Base-by-base conservation (phyloP, 1,139 yeast species). In the Zygosaccharomyces pseudobailii region DNA sequence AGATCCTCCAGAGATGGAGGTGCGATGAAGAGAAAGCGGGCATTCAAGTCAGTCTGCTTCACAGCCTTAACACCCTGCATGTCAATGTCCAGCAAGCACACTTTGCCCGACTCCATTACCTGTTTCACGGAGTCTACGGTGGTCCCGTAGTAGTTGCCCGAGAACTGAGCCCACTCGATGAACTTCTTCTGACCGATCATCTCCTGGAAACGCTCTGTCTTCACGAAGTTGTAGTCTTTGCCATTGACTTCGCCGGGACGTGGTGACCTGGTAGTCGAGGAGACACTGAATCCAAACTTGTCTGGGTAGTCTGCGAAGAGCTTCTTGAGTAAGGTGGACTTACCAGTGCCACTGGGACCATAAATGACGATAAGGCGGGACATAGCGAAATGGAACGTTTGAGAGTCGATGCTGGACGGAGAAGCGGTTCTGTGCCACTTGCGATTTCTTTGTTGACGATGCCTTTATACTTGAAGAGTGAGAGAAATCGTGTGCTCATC, bases 1-100 rank as follows among this genome's bases (percentile, higher is more conserved):
- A 92, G 78, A 48, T 75, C 79, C 46, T 86, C 96, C 58, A 89
- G 72, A 30, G 94, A 83, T 22, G 99, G 98, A 38, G 99, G 99
- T 42, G 96, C 85, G 55, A 92, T 68, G 65, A 94, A 92, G 57
- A 94, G 71, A 68, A 71, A 92, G 66, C 90, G 78, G 40, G 98
- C 97, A 61, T 87, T 80, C 61, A 92, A 75, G 56, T 80, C 80
- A 17, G 96, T 82, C 42, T 56, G 53, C 72, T 94, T 94, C 56
- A 92, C 96, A 13, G 88, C 77, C 72, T 86, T 84, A 59, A 92
- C 98, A 55, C 99, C 99, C 72, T 94, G 97, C 96, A 90, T 89
- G 76, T 92, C 99, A 58, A 92, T 92, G 69, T 92, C 99, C 65
- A 92, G 76, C 55, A 92, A 82, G 72, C 98, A 92, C 46, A 82